Evolutionary conservation across 371 early-diverging fungal genomes (phyloP).

Genomic region (Mortierella sp.): DNA sequence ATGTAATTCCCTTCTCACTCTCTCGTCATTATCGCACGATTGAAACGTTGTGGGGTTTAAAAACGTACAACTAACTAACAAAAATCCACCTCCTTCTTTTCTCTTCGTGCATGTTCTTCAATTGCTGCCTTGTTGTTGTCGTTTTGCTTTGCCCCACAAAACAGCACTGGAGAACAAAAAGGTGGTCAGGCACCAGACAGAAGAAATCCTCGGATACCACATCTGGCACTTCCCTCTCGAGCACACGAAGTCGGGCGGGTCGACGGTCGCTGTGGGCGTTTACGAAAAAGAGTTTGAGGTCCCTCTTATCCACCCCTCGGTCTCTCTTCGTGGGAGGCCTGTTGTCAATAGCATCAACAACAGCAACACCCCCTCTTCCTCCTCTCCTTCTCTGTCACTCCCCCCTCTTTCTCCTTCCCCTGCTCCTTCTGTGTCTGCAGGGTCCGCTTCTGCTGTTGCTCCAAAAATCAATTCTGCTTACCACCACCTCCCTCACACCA

Average conservation of each 20-base stretch:
- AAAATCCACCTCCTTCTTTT: neutral
- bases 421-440: neutral
- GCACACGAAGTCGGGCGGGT: conserved; percentile 42
- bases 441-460: neutral
- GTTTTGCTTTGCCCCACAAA: neutral
- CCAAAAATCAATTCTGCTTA: neutral
- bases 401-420: neutral
- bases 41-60: neutral
- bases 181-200: conserved; percentile 42
- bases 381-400: neutral
- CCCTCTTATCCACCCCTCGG: conserved; percentile 31
- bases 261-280: conserved; percentile 36
- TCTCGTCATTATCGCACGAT: neutral
- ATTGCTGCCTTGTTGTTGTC: too few relatives aligned
- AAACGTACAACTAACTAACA: neutral
- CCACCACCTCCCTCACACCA: neutral
- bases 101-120: neutral
- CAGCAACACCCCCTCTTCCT: neutral
- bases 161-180: conserved; percentile 55
- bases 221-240: conserved; percentile 49
- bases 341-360: neutral
- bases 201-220: conserved; percentile 45
- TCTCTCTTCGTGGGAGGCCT: conserved; percentile 2
- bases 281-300: conserved; percentile 53
- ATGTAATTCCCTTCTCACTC: neutral